A percentile compares a stretch with the other conserved stretches of the same genome.
Conservation (phyloP, 495 filamentous ascomycete genomes). For the Parmelia sp. region DNA sequence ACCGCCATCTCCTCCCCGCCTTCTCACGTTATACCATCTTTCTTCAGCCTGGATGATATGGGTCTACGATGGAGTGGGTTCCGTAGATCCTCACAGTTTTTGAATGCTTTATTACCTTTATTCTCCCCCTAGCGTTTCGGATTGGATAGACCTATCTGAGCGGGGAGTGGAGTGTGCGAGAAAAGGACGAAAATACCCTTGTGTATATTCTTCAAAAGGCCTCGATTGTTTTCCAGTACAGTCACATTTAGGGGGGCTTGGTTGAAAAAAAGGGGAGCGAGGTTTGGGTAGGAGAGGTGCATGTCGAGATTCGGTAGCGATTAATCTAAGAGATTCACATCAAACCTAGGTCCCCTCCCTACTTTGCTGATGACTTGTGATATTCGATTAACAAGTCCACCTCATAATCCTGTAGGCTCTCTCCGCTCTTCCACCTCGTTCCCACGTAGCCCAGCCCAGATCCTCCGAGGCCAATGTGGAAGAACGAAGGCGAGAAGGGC, state of each 20-base stretch:
- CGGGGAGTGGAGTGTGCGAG: slow-evolving; percentile 4
- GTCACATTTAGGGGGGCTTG: background rate
- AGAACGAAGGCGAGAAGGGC: too few relatives aligned
- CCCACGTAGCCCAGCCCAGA: too few relatives aligned
- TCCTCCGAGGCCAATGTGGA: too few relatives aligned
- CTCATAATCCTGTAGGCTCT: too few relatives aligned
- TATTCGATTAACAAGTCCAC: too few relatives aligned
- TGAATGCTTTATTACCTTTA: background rate
- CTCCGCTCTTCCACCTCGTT: too few relatives aligned
- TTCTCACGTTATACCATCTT: background rate
- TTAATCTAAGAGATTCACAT: background rate
- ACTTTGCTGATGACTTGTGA: too few relatives aligned
- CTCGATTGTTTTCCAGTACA: background rate
- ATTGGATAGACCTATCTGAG: slow-evolving; percentile 1
- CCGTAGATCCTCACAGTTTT: background rate
- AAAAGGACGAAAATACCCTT: slow-evolving; percentile 4
- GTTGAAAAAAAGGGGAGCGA: background rate
- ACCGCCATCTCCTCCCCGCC: background rate
- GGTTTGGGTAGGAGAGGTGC: background rate
- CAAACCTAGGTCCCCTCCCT: background rate
- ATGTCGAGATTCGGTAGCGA: background rate
- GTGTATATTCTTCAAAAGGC: slow-evolving; percentile 19
- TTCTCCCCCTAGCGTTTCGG: slow-evolving; percentile 11
- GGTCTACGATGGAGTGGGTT: background rate
- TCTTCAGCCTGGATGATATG: background rate